A percentile compares a stretch with the other conserved stretches of the same genome.
These are phyloP conservation scores for Salix suchowensis DNA, from an alignment of 345 rosid species.

Conservation along the genomic window DNA sequence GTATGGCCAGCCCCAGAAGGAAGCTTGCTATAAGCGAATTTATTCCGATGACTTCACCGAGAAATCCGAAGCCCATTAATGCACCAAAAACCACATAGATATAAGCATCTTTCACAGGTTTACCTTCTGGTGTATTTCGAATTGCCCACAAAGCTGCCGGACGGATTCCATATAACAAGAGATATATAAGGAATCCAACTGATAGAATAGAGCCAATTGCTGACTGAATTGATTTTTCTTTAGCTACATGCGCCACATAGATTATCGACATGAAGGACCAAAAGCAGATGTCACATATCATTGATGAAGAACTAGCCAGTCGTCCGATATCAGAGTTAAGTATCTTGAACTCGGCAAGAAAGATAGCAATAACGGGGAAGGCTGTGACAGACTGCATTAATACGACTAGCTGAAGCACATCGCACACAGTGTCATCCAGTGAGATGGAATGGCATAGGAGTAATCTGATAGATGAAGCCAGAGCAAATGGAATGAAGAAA, in stretches of 20 bases:
- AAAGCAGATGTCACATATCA: conserved; percentile 15
- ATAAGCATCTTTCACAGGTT: conserved; percentile 34
- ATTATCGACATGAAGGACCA: conserved; percentile 9
- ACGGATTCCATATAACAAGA: conserved; percentile 17
- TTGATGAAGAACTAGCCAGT: conserved; percentile 31
- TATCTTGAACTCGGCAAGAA: conserved; percentile 33
- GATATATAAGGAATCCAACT: conserved; percentile 1
- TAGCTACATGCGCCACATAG: background rate
- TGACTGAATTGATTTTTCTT: background rate
- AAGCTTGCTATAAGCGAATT: conserved; percentile 19
- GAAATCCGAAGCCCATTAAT: conserved; percentile 27
- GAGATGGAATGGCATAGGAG: conserved; percentile 7
- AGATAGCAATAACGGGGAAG: conserved; percentile 32
- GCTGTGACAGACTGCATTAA: conserved; percentile 28
- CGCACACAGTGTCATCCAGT: background rate
- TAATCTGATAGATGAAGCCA: conserved; percentile 4
- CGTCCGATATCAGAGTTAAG: conserved; percentile 46
- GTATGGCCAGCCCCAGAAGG: conserved; percentile 31
- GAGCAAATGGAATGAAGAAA: conserved; percentile 13
- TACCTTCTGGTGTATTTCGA: conserved; percentile 29
- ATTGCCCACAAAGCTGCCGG: conserved; percentile 34
- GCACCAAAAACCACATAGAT: conserved; percentile 17
- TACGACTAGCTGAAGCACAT: conserved; percentile 13
- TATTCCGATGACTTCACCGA: conserved; percentile 29
- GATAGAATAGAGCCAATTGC: conserved; percentile 13